Evolutionary conservation across 768 basidiomycete species (phyloP).

Genomic region (Tubosaeta sp.): DNA sequence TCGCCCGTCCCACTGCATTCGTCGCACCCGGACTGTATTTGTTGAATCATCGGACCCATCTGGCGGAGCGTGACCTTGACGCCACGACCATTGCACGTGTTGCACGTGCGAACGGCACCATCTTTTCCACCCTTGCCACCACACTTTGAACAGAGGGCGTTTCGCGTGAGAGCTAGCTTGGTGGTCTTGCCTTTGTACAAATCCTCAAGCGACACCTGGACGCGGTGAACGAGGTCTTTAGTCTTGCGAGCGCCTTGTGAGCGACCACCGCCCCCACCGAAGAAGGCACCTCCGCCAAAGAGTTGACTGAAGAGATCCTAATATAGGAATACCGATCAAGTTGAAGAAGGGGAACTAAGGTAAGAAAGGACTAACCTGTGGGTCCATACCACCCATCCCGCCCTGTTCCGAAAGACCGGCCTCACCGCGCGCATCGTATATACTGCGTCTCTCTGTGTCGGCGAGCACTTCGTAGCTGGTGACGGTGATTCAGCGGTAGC

Average conservation of each 20-base stretch:
- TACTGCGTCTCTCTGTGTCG: conserved; percentile 72
- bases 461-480: conserved; percentile 91
- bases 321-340: background rate
- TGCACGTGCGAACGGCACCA: conserved; percentile 82
- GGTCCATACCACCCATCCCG: conserved; percentile 95
- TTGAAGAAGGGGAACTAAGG: background rate
- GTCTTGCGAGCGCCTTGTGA: conserved; percentile 82
- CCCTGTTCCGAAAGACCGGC: conserved; percentile 84
- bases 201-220: conserved; percentile 95
- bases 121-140: conserved; percentile 97
- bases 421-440: conserved; percentile 91
- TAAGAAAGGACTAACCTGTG: conserved; percentile 57
- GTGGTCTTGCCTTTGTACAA: conserved; percentile 99
- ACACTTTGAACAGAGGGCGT: conserved; percentile 90
- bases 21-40: conserved; percentile 92
- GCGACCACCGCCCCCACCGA: conserved; percentile 61
- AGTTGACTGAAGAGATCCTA: conserved; percentile 96
- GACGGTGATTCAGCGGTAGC: background rate
- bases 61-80: conserved; percentile 89
- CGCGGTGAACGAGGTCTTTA: conserved; percentile 97
- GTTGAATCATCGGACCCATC: conserved; percentile 99
- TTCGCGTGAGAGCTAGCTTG: conserved; percentile 94
- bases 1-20: conserved; percentile 95
- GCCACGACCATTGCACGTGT: conserved; percentile 81
- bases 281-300: conserved; percentile 82